Evolutionary conservation across 2,329 filamentous ascomycete genomes (phyloP), one percentile per base, ranked within the genome.

Genomic region (Huntiella moniliformis): DNA sequence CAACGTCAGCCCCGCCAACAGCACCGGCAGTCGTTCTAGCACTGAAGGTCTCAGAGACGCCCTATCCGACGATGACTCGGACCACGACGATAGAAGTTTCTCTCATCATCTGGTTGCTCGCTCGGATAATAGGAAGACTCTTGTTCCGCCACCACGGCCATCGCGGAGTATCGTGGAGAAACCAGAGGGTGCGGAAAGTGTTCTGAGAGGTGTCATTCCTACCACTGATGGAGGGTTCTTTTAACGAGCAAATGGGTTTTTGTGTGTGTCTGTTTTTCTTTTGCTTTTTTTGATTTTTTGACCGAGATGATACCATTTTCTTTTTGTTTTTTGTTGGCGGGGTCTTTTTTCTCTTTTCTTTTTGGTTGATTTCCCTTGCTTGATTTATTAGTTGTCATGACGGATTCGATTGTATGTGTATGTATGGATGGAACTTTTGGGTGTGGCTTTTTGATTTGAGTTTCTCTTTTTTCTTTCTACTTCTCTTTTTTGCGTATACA

Each of bases 1-100:
- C 50, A 74, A 74, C 55, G 62, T 63, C 49, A 67, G 64, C 50
- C 45, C 37, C 16, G 38, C 45, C 54, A 71, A 67, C 60, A 69
- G 64, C 56, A 60, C 64, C 45, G 60, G 62, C 46, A 69, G 67
- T 56, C 42, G 33, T 10, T 22, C 41, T 3, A 50, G 48, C 37
- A 46, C 40, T 2, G 48, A 50, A 10, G 31, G 22, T 10, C 46
- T 39, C 31, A 39, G 17, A 12, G 48, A 50, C n/a, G 12, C 13
- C 35, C 32, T 39, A 12, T 40, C 38, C 17, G 48, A 44, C 15
- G 48, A 50, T 28, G 43, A 39, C 5, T 40, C 22, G 22, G 22
- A 28, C 22, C 22, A 28, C 22, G 22, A 28, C 7, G 22, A 28
- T 3, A 6, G 22, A 8, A 28, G 22, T 28, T 28, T 28, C 22